phyloP scores from a whole-genome alignment of 805 yeast species.

The Cephaloascus albidus region DNA sequence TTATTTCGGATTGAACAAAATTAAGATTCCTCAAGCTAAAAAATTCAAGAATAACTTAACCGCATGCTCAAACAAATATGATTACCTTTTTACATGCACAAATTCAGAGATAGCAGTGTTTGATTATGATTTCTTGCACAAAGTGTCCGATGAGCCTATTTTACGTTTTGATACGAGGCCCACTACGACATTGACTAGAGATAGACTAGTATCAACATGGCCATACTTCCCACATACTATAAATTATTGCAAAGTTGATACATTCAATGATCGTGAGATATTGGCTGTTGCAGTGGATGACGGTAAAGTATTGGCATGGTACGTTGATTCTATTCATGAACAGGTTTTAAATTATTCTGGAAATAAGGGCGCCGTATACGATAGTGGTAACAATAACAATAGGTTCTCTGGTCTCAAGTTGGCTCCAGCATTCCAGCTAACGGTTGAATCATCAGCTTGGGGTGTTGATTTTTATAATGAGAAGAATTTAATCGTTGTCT shows the following conservation, averaged over 20 bases:
- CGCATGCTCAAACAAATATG: constrained; percentile 4
- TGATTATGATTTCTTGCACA: constrained; percentile 16
- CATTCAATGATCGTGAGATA: constrained; percentile 28
- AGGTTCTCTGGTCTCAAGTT: constrained; percentile 12
- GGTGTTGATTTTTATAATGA: constrained; percentile 39
- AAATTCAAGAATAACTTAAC: background rate
- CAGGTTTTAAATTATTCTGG: constrained; percentile 2
- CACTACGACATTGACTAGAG: constrained; percentile 24
- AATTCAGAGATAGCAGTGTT: constrained; percentile 25
- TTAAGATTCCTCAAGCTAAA: background rate
- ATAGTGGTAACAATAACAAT: constrained; percentile 1
- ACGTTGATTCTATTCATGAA: constrained; percentile 13
- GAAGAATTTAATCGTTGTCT: constrained; percentile 30
- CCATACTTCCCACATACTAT: constrained; percentile 47
- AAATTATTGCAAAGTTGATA: constrained; percentile 34
- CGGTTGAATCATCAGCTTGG: constrained; percentile 46
- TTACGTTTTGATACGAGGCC: constrained; percentile 35
- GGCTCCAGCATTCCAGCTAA: constrained; percentile 17
- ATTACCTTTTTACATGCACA: constrained; percentile 19
- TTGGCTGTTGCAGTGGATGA: constrained; percentile 45
- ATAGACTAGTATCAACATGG: constrained; percentile 37
- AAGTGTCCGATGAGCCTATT: constrained; percentile 15
- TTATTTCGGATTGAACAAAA: background rate
- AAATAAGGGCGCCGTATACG: constrained; percentile 3
- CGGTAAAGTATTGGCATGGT: constrained; percentile 37